Percentiles rank a stretch among this genome's conserved stretches.
phyloP scores from a whole-genome alignment of 2,329 filamentous ascomycete genomes.

The Diplodia scrobiculata region DNA sequence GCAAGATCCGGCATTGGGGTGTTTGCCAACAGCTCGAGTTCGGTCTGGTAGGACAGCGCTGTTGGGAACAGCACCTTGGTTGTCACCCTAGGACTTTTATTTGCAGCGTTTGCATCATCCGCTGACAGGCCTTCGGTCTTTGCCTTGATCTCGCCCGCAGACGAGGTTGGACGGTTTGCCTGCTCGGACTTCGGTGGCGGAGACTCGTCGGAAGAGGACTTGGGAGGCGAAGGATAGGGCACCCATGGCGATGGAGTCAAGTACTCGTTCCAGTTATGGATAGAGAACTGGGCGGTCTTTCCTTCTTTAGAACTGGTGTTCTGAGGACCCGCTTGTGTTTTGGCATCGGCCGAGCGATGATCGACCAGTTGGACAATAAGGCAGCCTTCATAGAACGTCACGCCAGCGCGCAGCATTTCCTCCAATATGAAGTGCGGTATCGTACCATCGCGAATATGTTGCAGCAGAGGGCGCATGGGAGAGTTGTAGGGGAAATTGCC shows the following conservation, averaged over 20 bases:
- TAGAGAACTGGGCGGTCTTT: slow-evolving; percentile 71
- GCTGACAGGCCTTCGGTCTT: neutral
- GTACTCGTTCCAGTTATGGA: slow-evolving; percentile 89
- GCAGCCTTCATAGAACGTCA: slow-evolving; percentile 90
- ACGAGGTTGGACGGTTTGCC: slow-evolving; percentile 35
- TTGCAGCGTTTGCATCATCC: slow-evolving; percentile 42
- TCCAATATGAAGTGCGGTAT: slow-evolving; percentile 87
- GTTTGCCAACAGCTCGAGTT: slow-evolving; percentile 73
- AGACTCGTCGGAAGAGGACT: slow-evolving; percentile 33
- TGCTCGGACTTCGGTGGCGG: slow-evolving; percentile 30
- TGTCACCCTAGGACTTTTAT: slow-evolving; percentile 43
- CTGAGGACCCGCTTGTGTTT: slow-evolving; percentile 55
- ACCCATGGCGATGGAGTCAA: slow-evolving; percentile 86
- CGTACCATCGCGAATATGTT: slow-evolving; percentile 74
- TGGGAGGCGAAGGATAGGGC: slow-evolving; percentile 60
- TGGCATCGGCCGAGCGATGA: slow-evolving; percentile 68
- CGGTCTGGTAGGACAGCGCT: slow-evolving; percentile 69
- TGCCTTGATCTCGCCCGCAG: slow-evolving; percentile 35
- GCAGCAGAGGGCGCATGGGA: slow-evolving; percentile 79
- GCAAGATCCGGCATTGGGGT: slow-evolving; percentile 62
- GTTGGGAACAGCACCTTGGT: slow-evolving; percentile 88
- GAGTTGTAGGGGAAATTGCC: slow-evolving; percentile 90
- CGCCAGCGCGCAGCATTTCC: slow-evolving; percentile 69
- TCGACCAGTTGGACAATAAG: slow-evolving; percentile 94
- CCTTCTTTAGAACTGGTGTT: slow-evolving; percentile 56